These are phyloP conservation scores for Rhodotorula sp. DNA, from an alignment of 1,284 basidiomycete genomes.

Conservation along the genomic window DNA sequence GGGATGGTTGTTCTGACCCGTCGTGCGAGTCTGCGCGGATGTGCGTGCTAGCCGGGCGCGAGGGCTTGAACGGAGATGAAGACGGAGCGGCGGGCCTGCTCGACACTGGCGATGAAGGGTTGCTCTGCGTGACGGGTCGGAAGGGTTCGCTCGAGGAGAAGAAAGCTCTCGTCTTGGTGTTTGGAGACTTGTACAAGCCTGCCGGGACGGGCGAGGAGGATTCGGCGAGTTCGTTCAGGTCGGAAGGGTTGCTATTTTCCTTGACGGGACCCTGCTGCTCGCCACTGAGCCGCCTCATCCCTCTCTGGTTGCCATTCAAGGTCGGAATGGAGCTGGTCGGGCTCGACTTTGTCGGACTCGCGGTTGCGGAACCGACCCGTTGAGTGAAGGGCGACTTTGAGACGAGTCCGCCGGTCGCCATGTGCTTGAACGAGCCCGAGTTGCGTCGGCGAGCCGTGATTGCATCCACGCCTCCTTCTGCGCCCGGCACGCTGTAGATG, in stretches of 20 bases:
- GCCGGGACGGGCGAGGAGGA: background rate
- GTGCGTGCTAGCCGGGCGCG: conserved; percentile 9
- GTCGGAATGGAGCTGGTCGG: background rate
- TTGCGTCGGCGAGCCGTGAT: conserved; percentile 28
- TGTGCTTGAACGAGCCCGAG: conserved; percentile 38
- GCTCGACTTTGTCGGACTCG: background rate
- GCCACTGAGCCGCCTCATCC: conserved; percentile 12
- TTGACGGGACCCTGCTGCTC: conserved; percentile 26
- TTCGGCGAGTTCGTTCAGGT: conserved; percentile 19
- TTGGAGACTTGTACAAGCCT: background rate
- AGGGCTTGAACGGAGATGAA: conserved; percentile 18
- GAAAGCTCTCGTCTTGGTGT: background rate
- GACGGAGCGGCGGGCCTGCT: background rate
- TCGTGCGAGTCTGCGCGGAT: background rate
- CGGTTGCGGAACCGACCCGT: conserved; percentile 2
- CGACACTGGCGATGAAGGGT: background rate
- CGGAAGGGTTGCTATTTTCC: conserved; percentile 32
- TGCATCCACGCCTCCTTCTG: conserved; percentile 35
- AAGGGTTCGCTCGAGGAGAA: conserved; percentile 30
- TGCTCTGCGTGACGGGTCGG: conserved; percentile 12
- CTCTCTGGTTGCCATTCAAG: background rate
- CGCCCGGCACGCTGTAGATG: conserved; percentile 26
- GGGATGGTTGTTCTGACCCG: conserved; percentile 4
- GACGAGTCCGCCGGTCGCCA: conserved; percentile 36
- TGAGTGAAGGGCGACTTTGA: conserved; percentile 35